These are phyloP conservation scores for Jamesozyma lodderae DNA, from an alignment of 805 yeast species.

Conservation along the genomic window DNA sequence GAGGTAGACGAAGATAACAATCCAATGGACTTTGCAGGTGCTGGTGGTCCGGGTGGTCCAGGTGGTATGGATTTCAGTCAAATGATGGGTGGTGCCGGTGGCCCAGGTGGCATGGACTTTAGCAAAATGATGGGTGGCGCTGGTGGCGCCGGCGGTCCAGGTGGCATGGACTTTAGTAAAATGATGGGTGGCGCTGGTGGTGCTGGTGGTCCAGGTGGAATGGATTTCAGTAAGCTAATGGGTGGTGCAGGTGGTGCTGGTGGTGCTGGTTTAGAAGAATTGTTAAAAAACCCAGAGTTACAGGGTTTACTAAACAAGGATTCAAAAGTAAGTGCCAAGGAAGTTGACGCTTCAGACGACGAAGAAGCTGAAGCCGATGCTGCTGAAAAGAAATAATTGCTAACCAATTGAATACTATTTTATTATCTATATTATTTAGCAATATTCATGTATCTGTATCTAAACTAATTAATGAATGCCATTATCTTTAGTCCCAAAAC, in stretches of 20 bases:
- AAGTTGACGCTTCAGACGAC: conserved; percentile 4
- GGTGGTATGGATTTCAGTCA: conserved; percentile 25
- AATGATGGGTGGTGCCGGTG: conserved; percentile 31
- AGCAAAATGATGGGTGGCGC: conserved; percentile 21
- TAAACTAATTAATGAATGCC: no score
- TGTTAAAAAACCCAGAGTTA: conserved; percentile 4
- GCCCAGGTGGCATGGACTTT: conserved; percentile 22
- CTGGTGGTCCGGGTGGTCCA: conserved; percentile 28
- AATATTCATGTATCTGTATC: no score
- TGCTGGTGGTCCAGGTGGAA: conserved; percentile 26
- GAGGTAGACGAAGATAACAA: conserved; percentile 33
- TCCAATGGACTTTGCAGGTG: conserved; percentile 35
- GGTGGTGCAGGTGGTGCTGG: conserved; percentile 22
- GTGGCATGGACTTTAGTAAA: conserved; percentile 4
- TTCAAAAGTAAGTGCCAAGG: conserved; percentile 1
- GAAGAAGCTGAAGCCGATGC: conserved; percentile 4
- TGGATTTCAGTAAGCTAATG: conserved; percentile 19
- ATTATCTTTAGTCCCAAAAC: no score
- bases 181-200: conserved; percentile 31
- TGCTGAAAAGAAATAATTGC: background rate
- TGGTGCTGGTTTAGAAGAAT: conserved; percentile 17
- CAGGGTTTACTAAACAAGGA: conserved; percentile 1
- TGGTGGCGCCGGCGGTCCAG: conserved; percentile 17
- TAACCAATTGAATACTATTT: no score
- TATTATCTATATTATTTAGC: no score